Base-by-base conservation (phyloP, 2,329 filamentous ascomycete species). In the Reticulascus tulasneorum region DNA sequence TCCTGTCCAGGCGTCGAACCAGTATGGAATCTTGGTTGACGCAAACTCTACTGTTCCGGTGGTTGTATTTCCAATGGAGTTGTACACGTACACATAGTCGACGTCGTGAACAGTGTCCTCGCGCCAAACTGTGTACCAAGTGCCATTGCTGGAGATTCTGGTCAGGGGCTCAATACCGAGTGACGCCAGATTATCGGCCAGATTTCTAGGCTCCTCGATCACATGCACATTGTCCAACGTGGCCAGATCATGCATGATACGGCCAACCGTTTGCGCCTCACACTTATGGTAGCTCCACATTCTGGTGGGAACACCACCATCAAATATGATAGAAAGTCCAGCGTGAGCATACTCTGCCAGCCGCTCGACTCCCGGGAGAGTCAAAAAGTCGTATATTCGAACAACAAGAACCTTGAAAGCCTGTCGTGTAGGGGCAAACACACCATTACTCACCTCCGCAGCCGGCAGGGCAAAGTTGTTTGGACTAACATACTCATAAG, bases 401-500 rank as follows among this genome's bases (percentile, higher is more conserved):
- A 72, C 35, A 1, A 73, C 46, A 6, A 73, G 35, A 0, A 67
- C 66, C 33, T 64, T 63, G 52, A 61, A 73, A 0, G 53, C 56
- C 23, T 62, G 67, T 1, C 50, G 45, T 5, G 58, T 40, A 1
- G 64, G 60, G 0, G 61, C 67, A 3, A 74, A 54, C 4, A 56
- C 38, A 1, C 50, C 51, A 20, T 62, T 40, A 4, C 37, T 22
- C 1, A 72, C 66, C 3, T 45, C 39, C 1, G 66, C 66, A 9
- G 58, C 39, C 0, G 59, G 53, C 0, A 65, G 56, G 2, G 36
- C 50, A 19, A 74, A 60, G 34, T 70, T 71, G 12, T 64, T 62
- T 0, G 68, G 62, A 3, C 55, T 57, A 1, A 73, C 50, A 38
- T 72, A 73, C 10, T 63, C 59, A 40, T 68, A 70, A 0, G 62